phyloP scores from a whole-genome alignment of 805 yeast genomes.

The Starmerella apis region DNA sequence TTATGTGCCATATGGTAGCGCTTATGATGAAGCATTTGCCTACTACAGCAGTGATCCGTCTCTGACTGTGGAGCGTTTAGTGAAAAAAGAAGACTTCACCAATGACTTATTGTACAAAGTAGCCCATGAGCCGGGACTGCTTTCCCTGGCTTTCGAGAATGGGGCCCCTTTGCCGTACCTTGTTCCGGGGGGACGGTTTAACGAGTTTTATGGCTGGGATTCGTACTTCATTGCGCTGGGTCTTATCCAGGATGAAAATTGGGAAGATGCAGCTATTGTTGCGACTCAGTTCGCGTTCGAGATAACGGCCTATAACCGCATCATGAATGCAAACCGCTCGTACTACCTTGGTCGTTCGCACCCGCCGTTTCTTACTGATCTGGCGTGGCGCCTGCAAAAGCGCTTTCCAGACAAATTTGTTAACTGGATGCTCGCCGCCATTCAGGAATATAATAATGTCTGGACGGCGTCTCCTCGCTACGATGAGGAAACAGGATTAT shows the following conservation, averaged over 20 bases:
- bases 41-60: slow-evolving; percentile 6
- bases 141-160: slow-evolving; percentile 60
- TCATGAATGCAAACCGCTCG: slow-evolving; percentile 85
- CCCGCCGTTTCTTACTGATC: slow-evolving; percentile 93
- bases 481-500: slow-evolving; percentile 64
- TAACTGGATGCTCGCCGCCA: slow-evolving; percentile 64
- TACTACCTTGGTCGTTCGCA: slow-evolving; percentile 87
- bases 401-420: slow-evolving; percentile 49
- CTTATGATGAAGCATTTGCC: not conserved
- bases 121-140: slow-evolving; percentile 72
- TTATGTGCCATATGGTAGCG: slow-evolving; percentile 10
- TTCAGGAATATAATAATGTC: slow-evolving; percentile 69
- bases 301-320: slow-evolving; percentile 81
- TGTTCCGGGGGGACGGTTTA: slow-evolving; percentile 96
- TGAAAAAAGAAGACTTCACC: slow-evolving; percentile 47
- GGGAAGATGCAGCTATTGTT: slow-evolving; percentile 76
- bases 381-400: slow-evolving; percentile 56
- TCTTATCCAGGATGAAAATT: slow-evolving; percentile 51
- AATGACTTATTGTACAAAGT: slow-evolving; percentile 66
- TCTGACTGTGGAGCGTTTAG: slow-evolving; percentile 68
- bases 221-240: slow-evolving; percentile 88
- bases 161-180: slow-evolving; percentile 68
- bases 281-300: slow-evolving; percentile 86
- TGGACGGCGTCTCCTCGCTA: slow-evolving; percentile 71
- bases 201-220: slow-evolving; percentile 97